Base-by-base conservation (phyloP, 2,329 filamentous ascomycete genomes). In the Polytolypa hystricis region DNA sequence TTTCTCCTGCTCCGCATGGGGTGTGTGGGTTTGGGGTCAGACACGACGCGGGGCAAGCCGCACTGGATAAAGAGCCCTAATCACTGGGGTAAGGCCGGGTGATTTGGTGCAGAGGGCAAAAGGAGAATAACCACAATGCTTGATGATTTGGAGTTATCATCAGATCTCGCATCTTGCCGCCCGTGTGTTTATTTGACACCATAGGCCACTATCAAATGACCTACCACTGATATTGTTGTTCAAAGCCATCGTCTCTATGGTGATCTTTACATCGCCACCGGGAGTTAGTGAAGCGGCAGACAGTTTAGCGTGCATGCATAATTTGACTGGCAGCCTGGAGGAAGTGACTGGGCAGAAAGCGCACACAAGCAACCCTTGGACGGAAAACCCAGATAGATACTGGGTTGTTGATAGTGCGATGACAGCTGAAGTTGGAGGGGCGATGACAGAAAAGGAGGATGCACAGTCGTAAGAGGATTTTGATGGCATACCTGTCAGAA, bases 211-310 rank as follows among this genome's bases (percentile, higher is more conserved):
- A 28, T 35, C 33, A 30, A 30, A 37, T 37, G 34, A 37, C 34
- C 27, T 37, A 37, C 34, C 34, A 18, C n/a, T n/a, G n/a, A n/a
- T n/a, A n/a, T 37, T 19, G 27, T 37, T n/a, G 19, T 37, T 27
- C 17, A 21, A n/a, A 19, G 11, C 34, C 12, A 12, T 37, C 9
- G 15, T 9, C 33, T 35, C 21, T n/a, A 14, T 8, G 2, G 10
- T 12, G 15, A 26, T 35, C 33, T 29, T 20, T 15, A 20, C 16
- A 23, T 34, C 32, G 27, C 19, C 21, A 34, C 20, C 21, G 4
- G 4, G 30, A 17, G 10, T 20, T 15, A 17, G 21, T 15, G 3
- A 26, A 34, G 15, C 17, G 27, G 27, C 32, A 34, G 5, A 7
- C 27, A 30, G 12, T 33, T 8, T n/a, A 3, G 29, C 2, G 23